Conservation (phyloP, 768 basidiomycete species). For the Kwoniella mangroviensis region DNA sequence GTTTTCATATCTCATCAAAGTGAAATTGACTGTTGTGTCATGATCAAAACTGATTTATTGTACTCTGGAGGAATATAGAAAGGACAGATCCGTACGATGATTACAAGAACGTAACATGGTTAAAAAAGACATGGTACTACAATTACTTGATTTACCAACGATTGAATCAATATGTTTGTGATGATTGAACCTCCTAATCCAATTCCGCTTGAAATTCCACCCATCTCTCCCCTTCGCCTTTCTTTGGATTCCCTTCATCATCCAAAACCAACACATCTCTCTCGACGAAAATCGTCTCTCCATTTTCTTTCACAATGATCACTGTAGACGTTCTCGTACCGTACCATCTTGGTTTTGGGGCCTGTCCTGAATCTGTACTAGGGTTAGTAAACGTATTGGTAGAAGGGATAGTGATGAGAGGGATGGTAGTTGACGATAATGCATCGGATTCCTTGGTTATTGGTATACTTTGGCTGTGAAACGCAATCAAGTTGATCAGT, state of each 20-base stretch:
- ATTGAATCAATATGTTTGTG: background rate
- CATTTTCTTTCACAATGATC: conserved; percentile 47
- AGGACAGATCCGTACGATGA: too few species aligned
- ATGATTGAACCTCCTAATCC: background rate
- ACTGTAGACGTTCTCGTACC: conserved; percentile 54
- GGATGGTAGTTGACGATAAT: conserved; percentile 32
- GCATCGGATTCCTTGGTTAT: conserved; percentile 29
- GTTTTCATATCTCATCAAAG: too few species aligned
- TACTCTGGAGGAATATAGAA: too few species aligned
- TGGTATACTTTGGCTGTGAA: conserved; percentile 25
- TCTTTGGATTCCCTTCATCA: conserved; percentile 25
- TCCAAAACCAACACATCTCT: conserved; percentile 42
- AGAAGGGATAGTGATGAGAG: conserved; percentile 18
- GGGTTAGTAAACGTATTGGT: background rate
- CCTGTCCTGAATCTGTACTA: background rate
- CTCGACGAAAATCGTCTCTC: conserved; percentile 51
- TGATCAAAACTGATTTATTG: too few species aligned
- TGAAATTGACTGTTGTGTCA: too few species aligned
- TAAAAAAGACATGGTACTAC: background rate
- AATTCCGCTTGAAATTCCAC: conserved; percentile 22
- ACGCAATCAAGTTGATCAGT: background rate
- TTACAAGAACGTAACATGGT: background rate
- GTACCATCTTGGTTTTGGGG: conserved; percentile 35
- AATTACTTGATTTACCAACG: background rate
- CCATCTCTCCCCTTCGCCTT: conserved; percentile 32